A percentile compares a stretch with the other conserved stretches of the same genome.
Conservation (phyloP, 75 land plant genomes). For the Selaginella tamariscina region DNA sequence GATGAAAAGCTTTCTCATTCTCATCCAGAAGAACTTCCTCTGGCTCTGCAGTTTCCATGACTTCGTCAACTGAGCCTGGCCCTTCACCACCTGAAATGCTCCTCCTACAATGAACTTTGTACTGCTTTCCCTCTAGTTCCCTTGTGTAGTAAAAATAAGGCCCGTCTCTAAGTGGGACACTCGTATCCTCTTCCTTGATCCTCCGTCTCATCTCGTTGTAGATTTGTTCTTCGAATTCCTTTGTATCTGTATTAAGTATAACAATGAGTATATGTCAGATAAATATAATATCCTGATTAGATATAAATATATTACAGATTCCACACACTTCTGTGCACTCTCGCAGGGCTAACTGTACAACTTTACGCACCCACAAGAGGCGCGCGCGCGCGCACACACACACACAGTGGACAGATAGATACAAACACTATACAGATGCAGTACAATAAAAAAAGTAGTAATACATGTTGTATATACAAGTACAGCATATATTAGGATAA, state of each 20-base stretch:
- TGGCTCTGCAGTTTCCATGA: constrained; percentile 48
- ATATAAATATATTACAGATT: too few relatives aligned
- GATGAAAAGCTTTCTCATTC: constrained; percentile 57
- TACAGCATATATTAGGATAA: too few relatives aligned
- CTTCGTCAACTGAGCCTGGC: constrained; percentile 58
- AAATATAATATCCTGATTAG: too few relatives aligned
- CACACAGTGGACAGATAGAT: too few relatives aligned
- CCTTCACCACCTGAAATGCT: constrained; percentile 29
- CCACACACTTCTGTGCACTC: too few relatives aligned
- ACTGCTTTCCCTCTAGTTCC: constrained; percentile 76
- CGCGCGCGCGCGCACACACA: too few relatives aligned
- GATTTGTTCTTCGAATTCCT: constrained; percentile 44
- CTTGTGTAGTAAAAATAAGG: constrained; percentile 62
- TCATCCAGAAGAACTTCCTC: constrained; percentile 85
- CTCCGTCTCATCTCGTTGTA: constrained; percentile 70
- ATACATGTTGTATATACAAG: too few relatives aligned
- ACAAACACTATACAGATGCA: too few relatives aligned
- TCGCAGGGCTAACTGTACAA: too few relatives aligned
- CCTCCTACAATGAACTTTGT: constrained; percentile 70
- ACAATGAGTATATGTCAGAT: too few relatives aligned
- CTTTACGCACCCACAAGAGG: too few relatives aligned
- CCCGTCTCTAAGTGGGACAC: constrained; percentile 59
- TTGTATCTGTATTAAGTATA: constrained; percentile 33
- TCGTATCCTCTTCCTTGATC: constrained; percentile 71
- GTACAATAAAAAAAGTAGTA: too few relatives aligned